Percentiles rank a stretch among this genome's conserved stretches.
Conservation (phyloP, 2,329 filamentous ascomycete species). For the Aspergillus awamori region DNA sequence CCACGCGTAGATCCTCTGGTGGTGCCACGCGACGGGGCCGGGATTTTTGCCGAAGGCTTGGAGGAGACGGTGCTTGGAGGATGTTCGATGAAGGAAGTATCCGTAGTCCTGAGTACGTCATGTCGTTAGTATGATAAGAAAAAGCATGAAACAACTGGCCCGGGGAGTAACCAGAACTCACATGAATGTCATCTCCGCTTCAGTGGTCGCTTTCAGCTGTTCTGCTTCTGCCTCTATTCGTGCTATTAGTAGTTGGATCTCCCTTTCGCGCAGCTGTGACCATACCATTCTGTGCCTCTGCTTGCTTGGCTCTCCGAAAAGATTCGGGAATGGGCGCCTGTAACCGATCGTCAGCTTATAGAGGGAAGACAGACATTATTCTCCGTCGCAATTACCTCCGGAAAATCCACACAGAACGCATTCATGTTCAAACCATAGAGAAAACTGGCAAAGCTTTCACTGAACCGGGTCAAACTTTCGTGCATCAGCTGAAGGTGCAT, state of each 20-base stretch:
- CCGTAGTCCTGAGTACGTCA: slow-evolving; percentile 69
- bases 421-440: slow-evolving; percentile 98
- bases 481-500: slow-evolving; percentile 98
- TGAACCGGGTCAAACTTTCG: slow-evolving; percentile 88
- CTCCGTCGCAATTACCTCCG: slow-evolving; percentile 65
- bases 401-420: slow-evolving; percentile 96
- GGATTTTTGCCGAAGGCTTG: slow-evolving; percentile 45
- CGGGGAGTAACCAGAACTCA: slow-evolving; percentile 45
- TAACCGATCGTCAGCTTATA: slow-evolving; percentile 10
- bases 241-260: background rate
- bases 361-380: background rate
- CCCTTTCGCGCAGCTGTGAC: no score
- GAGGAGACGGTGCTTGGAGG: slow-evolving; percentile 59
- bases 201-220: slow-evolving; percentile 44
- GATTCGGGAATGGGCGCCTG: slow-evolving; percentile 83
- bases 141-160: background rate
- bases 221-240: slow-evolving; percentile 39
- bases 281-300: slow-evolving; percentile 55
- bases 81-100: slow-evolving; percentile 88
- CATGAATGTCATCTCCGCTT: slow-evolving; percentile 83
- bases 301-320: slow-evolving; percentile 68
- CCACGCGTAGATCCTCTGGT: slow-evolving; percentile 28
- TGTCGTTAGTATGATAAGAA: slow-evolving; percentile 9
- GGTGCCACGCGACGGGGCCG: slow-evolving; percentile 29
- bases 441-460: slow-evolving; percentile 93